A percentile compares a stretch with the other conserved stretches of the same genome.
Conservation (phyloP, 768 basidiomycete species). For the Kwoniella sp. region DNA sequence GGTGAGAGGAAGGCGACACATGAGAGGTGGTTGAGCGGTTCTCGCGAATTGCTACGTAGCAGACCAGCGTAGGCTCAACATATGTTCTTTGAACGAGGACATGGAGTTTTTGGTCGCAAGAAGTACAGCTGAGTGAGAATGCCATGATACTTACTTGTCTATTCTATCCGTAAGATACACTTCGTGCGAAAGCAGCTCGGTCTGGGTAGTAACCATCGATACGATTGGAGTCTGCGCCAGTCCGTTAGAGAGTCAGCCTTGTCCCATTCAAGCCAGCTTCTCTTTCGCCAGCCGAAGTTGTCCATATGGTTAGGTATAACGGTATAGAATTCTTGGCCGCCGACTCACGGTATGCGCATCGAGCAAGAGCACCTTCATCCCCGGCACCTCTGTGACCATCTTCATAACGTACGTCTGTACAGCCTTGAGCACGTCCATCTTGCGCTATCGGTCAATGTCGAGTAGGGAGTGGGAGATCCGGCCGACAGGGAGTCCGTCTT, state of each 20-base stretch:
- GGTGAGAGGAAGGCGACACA: constrained; percentile 91
- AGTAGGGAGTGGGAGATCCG: too few species aligned
- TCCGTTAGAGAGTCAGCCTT: too few species aligned
- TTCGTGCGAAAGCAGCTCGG: constrained; percentile 87
- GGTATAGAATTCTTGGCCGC: constrained; percentile 3
- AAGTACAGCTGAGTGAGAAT: too few species aligned
- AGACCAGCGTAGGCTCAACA: too few species aligned
- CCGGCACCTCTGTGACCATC: constrained; percentile 76
- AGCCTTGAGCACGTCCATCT: constrained; percentile 94
- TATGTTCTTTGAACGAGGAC: too few species aligned
- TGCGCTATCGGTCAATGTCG: constrained; percentile 6
- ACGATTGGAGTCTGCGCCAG: constrained; percentile 80
- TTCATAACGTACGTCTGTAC: constrained; percentile 90
- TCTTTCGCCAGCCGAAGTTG: too few species aligned
- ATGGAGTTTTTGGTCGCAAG: too few species aligned
- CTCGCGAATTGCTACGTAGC: constrained; percentile 62
- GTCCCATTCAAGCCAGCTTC: too few species aligned
- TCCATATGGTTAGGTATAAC: too few species aligned
- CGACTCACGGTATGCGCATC: constrained; percentile 84
- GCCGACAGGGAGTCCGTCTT: too few species aligned
- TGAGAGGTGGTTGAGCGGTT: constrained; percentile 93
- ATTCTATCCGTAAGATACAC: constrained; percentile 97
- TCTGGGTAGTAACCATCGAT: constrained; percentile 90
- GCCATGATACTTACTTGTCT: constrained; percentile 67
- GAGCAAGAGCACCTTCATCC: constrained; percentile 94